Percentiles rank a stretch among this genome's conserved stretches.
Conservation (phyloP, 176 grass and related monocot genomes). For the Triticum urartu region DNA sequence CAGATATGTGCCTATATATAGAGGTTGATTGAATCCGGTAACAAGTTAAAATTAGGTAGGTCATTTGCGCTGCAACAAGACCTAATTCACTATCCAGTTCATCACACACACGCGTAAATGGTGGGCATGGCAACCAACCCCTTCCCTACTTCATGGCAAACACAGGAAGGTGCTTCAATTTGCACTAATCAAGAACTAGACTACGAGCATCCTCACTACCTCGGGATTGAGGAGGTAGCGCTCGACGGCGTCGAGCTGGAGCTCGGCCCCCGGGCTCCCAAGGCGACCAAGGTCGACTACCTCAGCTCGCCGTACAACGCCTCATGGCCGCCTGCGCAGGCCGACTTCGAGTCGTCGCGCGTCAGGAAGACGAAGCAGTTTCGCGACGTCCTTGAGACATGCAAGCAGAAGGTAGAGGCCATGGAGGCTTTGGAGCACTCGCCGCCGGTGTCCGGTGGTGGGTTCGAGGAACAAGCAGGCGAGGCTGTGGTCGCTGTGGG, state of each 20-base stretch:
- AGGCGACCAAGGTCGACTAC: slow-evolving; percentile 40
- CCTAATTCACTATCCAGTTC: neutral
- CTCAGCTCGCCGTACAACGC: slow-evolving; percentile 39
- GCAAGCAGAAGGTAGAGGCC: slow-evolving; percentile 66
- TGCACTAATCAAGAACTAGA: slow-evolving; percentile 24
- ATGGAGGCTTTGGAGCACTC: slow-evolving; percentile 42
- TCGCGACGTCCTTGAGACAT: slow-evolving; percentile 45
- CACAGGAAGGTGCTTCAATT: slow-evolving; percentile 22
- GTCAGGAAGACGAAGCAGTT: slow-evolving; percentile 43
- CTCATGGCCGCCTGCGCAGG: slow-evolving; percentile 21
- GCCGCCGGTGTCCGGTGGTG: neutral
- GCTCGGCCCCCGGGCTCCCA: slow-evolving; percentile 15
- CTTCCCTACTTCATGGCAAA: neutral
- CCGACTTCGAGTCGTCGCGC: slow-evolving; percentile 28
- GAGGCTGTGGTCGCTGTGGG: neutral
- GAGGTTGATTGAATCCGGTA: neutral
- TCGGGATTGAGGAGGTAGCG: slow-evolving; percentile 19
- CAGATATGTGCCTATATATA: slow-evolving; percentile 21
- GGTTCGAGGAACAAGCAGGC: neutral
- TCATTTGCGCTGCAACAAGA: slow-evolving; percentile 16
- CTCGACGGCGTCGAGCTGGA: slow-evolving; percentile 36
- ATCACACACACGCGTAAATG: neutral
- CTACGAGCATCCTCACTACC: neutral
- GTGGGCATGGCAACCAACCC: neutral
- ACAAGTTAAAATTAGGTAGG: slow-evolving; percentile 2